Conservation (phyloP, 352 stramenopile species). For the Phytophthora meadii region DNA sequence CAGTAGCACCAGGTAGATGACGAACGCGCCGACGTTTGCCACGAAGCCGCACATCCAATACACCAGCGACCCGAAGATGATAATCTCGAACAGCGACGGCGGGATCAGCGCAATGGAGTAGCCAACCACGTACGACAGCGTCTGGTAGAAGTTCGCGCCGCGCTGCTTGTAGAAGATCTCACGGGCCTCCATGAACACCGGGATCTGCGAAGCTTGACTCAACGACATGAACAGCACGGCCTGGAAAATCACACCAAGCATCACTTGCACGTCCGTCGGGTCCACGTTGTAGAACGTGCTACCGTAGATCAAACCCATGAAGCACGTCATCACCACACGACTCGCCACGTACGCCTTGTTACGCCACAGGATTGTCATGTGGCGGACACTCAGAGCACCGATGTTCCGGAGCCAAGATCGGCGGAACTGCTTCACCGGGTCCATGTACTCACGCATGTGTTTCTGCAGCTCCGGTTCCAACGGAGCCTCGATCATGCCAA, state of each 20-base stretch:
- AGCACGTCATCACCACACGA: constrained; percentile 1
- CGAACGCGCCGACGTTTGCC: too few relatives aligned
- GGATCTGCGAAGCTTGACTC: too few relatives aligned
- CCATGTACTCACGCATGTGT: constrained; percentile 25
- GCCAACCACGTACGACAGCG: too few relatives aligned
- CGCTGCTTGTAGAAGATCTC: too few relatives aligned
- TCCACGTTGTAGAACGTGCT: background rate
- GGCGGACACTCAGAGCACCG: constrained; percentile 11
- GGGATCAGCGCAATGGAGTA: too few relatives aligned
- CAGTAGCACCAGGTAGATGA: too few relatives aligned
- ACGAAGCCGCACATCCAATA: too few relatives aligned
- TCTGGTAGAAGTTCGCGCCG: too few relatives aligned
- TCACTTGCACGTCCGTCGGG: background rate
- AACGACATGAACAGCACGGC: too few relatives aligned
- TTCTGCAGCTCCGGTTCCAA: constrained; percentile 21
- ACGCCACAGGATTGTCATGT: constrained; percentile 2
- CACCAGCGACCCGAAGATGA: too few relatives aligned
- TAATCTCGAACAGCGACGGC: too few relatives aligned
- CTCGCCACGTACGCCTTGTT: constrained; percentile 5
- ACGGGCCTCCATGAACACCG: too few relatives aligned
- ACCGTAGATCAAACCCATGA: constrained; percentile 1
- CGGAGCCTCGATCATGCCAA: constrained; percentile 2
- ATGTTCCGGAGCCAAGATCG: constrained; percentile 18
- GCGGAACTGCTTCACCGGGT: constrained; percentile 25
- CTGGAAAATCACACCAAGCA: background rate